Base-by-base conservation (phyloP, 306 rosid species). In the Canavalia ensiformis region DNA sequence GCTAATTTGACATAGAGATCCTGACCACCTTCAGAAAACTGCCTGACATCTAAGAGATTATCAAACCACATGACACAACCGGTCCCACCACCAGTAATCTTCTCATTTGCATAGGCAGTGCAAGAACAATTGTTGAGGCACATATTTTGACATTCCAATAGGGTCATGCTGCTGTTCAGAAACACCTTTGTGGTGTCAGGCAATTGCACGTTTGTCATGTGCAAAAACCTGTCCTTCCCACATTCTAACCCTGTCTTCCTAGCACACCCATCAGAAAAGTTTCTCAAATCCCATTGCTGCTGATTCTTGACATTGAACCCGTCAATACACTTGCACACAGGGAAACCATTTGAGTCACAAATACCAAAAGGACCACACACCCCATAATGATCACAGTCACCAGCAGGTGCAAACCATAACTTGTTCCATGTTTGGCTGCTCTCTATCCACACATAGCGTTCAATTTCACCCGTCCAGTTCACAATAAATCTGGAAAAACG, bases 351-450 rank as follows among this genome's bases (percentile, higher is more conserved):
- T 2, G 85, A 7, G 64, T 92, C 91, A 37, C 97, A 92, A 0
- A 92, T 66, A 2, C 95, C 95, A 57, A 74, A 88, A 0, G 94
- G 89, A 55, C 92, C 97, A 58, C 97, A 92, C 57, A 39, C 49
- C 0, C 1, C 50, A 73, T 88, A 91, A 4, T 3, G 0, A 71
- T 90, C 87, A 67, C 90, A 87, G 13, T 86, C 87, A 34, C 3
- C 62, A 7, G 9, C 28, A 0, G 94, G 89, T 4, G 86, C 88
- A 62, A 49, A 87, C 94, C 92, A 90, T 67, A 75, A 60, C 25
- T 0, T 6, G 57, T 34, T 85, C 97, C 97, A 92, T 0, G 0
- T 6, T 29, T 78, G 49, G 8, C 58, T 64, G 59, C 81, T 84
- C 2, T 79, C 82, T 2, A 84, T 73, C 91, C 89, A 84, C 0